These are phyloP conservation scores for Teratosphaeria pseudoeucalypti DNA, from an alignment of 2,329 filamentous ascomycete species.

Conservation along the genomic window DNA sequence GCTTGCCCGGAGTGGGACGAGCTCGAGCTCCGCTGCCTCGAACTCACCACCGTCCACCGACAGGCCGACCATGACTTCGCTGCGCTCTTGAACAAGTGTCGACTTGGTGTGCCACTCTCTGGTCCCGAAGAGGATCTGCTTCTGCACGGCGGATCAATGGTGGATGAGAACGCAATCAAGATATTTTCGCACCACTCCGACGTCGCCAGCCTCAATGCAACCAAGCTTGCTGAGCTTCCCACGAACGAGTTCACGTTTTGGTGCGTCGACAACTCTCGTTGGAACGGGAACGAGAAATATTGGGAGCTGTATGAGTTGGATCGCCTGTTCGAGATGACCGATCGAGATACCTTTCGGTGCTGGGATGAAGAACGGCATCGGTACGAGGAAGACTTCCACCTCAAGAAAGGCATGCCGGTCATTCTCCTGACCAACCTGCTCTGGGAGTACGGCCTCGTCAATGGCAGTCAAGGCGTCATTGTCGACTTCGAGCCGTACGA, in stretches of 20 bases:
- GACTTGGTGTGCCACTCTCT: conserved; percentile 36
- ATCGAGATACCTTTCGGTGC: background rate
- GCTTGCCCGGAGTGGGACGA: conserved; percentile 44
- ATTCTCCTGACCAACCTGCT: conserved; percentile 43
- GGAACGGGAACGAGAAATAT: background rate
- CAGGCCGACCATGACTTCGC: conserved; percentile 47
- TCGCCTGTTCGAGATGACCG: background rate
- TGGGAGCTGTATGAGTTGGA: background rate
- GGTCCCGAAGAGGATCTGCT: conserved; percentile 27
- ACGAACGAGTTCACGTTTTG: background rate
- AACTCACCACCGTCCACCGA: conserved; percentile 46
- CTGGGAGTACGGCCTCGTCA: conserved; percentile 33
- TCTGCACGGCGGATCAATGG: conserved; percentile 20
- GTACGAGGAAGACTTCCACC: conserved; percentile 34
- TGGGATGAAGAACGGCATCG: conserved; percentile 27
- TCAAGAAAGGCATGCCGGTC: conserved; percentile 45
- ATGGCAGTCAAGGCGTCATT: conserved; percentile 40
- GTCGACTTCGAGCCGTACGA: conserved; percentile 23
- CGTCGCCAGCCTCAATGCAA: background rate
- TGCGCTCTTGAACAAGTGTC: conserved; percentile 44
- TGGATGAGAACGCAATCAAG: background rate
- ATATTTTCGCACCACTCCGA: background rate
- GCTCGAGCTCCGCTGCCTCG: conserved; percentile 43
- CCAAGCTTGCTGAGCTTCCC: background rate
- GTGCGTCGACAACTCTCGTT: background rate